Evolutionary conservation across 192 early-diverging fungal genomes (phyloP), one percentile per base, ranked within the genome.

Genomic region (Podila minutissima): DNA sequence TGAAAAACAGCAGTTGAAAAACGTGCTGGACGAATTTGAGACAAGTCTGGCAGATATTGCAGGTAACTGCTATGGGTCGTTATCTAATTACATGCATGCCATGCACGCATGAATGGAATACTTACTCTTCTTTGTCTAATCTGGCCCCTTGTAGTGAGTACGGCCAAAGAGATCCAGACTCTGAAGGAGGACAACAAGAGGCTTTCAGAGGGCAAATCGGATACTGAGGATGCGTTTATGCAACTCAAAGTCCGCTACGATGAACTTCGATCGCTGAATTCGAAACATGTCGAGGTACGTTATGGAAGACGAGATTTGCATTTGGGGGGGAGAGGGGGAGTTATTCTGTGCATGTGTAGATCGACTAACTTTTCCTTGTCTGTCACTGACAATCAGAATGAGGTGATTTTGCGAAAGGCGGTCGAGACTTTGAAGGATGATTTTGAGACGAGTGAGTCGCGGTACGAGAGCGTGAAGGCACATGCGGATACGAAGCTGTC

Each of bases 121-220:
- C 57, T 22, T 13, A 13, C 7, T 8, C 15, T 62, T 32, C 19
- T 32, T 29, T 33, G 29, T 32, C 17, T 26, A 32, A 12, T 46
- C 1, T 15, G 37, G 7, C 50, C 7, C 29, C 38, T 13, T 63
- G 15, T 65, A 81, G 77, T 81, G 62, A 73, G 77, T 59, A 81
- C 77, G 1, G 60, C 71, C 1, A 61, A 60, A 6, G 77, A 81
- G 29, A 81, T 81, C 57, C 70, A 72, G 35, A 65, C 61, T 0
- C 66, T 81, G 53, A 81, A 81, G 71, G 77, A 81, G 19, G 66
- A 73, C 26, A 81, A 81, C 67, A 65, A 17, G 24, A 81, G 72
- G 19, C 33, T 81, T 55, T 59, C 62, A 0, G 77, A 73, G 22
- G 68, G 22, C 37, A 81, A 66, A 41, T 65, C 68, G 28, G 77